A percentile compares a stretch with the other conserved stretches of the same genome.
These are phyloP conservation scores for Irineochytrium annulatum DNA, from an alignment of 192 early-diverging fungal species.

Conservation along the genomic window DNA sequence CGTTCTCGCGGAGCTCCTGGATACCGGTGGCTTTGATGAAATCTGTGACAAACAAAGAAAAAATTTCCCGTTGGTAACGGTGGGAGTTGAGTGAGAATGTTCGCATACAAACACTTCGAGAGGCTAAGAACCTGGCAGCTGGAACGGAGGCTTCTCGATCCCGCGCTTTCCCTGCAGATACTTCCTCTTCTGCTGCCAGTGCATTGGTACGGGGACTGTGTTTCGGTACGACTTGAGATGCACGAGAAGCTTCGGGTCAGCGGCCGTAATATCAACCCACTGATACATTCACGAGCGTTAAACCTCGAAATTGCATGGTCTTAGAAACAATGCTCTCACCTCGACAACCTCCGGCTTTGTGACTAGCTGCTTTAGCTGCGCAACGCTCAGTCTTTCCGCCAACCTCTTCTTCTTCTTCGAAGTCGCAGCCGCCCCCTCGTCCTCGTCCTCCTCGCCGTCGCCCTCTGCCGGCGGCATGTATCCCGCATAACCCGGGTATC, in stretches of 20 bases:
- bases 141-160: slow-evolving; percentile 92
- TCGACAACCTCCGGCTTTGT: slow-evolving; percentile 94
- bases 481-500: slow-evolving; percentile 2
- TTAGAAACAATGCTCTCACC: slow-evolving; percentile 32
- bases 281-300: not conserved
- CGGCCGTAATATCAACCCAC: slow-evolving; percentile 90
- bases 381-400: slow-evolving; percentile 67
- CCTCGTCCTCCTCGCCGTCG: slow-evolving; percentile 22
- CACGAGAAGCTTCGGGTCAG: slow-evolving; percentile 86
- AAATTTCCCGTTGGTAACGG: not conserved
- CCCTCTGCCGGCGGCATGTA: slow-evolving; percentile 17
- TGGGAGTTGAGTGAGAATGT: not conserved
- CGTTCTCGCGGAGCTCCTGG: slow-evolving; percentile 89
- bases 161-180: slow-evolving; percentile 96
- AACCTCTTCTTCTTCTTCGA: slow-evolving; percentile 49
- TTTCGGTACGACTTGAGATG: slow-evolving; percentile 88
- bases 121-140: slow-evolving; percentile 65
- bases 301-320: slow-evolving; percentile 5
- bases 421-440: slow-evolving; percentile 6
- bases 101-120: slow-evolving; percentile 1
- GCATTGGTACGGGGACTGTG: slow-evolving; percentile 89
- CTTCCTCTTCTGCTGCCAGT: slow-evolving; percentile 96
- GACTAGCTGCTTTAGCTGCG: slow-evolving; percentile 88
- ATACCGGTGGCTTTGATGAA: slow-evolving; percentile 98
- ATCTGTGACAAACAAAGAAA: slow-evolving; percentile 60